Evolutionary conservation across 2,329 filamentous ascomycete genomes (phyloP).

Genomic region (Aspergillus felis): DNA sequence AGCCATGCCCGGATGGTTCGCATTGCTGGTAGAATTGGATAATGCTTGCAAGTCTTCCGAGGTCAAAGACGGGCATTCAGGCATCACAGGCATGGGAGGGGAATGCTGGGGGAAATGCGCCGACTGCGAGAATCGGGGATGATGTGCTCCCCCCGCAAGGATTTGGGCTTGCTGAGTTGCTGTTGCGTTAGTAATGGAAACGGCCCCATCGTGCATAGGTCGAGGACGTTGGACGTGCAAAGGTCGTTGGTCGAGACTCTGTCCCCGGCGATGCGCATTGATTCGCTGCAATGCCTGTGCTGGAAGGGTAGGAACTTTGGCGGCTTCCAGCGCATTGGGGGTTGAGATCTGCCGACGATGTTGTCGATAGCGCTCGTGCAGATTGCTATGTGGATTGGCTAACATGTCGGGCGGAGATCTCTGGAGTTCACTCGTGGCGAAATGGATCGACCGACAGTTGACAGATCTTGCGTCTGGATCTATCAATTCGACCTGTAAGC

Average conservation of each 20-base stretch:
- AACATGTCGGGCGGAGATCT: conserved; percentile 59
- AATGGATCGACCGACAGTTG: conserved; percentile 30
- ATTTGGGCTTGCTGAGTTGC: conserved; percentile 64
- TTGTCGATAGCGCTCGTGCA: conserved; percentile 69
- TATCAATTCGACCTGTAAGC: conserved; percentile 3
- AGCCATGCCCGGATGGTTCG: conserved; percentile 26
- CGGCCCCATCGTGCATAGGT: conserved; percentile 48
- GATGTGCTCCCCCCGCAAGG: conserved; percentile 84
- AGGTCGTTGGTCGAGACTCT: conserved; percentile 74
- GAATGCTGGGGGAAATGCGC: conserved; percentile 49
- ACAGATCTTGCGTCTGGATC: conserved; percentile 33
- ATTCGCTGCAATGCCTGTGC: conserved; percentile 49
- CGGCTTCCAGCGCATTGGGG: conserved; percentile 70
- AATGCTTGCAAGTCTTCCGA: conserved; percentile 29
- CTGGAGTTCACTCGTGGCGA: conserved; percentile 15
- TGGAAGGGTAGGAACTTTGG: conserved; percentile 65
- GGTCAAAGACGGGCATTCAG: conserved; percentile 26
- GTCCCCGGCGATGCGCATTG: conserved; percentile 70
- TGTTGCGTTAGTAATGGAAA: conserved; percentile 56
- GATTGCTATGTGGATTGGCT: conserved; percentile 68
- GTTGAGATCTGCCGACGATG: conserved; percentile 88
- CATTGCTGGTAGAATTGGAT: conserved; percentile 33
- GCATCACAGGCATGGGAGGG: conserved; percentile 19
- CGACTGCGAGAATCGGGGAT: conserved; percentile 79
- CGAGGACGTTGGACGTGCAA: conserved; percentile 49